phyloP scores from a whole-genome alignment of 768 basidiomycete species.

The Russula olivacea region DNA sequence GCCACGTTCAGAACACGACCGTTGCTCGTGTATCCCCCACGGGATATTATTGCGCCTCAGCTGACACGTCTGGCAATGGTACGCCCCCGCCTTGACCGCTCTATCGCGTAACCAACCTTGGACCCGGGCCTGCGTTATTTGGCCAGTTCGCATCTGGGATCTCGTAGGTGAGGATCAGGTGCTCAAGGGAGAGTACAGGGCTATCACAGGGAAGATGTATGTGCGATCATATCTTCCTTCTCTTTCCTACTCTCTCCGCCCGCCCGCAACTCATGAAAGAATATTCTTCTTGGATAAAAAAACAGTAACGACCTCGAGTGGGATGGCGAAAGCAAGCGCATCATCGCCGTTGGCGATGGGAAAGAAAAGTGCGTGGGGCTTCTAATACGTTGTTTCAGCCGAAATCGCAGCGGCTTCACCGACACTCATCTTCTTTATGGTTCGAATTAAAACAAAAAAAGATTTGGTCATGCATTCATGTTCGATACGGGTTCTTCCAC shows the following conservation, averaged over 20 bases:
- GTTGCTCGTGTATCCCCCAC: conserved; percentile 90
- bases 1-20: conserved; percentile 78
- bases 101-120: neutral
- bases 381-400: neutral
- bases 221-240: conserved; percentile 24
- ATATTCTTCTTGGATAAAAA: neutral
- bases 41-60: conserved; percentile 94
- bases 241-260: neutral
- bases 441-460: conserved; percentile 28
- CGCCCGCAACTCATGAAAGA: neutral
- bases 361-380: conserved; percentile 60
- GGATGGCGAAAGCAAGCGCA: conserved; percentile 96
- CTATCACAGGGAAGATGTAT: conserved; percentile 68
- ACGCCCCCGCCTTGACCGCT: conserved; percentile 23
- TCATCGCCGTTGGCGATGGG: conserved; percentile 91
- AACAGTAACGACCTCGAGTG: conserved; percentile 87
- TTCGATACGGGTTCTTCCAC: conserved; percentile 78
- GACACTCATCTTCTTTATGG: neutral
- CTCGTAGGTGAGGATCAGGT: conserved; percentile 76
- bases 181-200: conserved; percentile 76
- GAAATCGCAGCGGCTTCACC: neutral
- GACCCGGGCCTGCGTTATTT: neutral
- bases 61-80: conserved; percentile 78
- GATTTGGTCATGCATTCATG: conserved; percentile 80
- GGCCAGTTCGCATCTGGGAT: conserved; percentile 86